These are phyloP conservation scores for Penicillium sumatraense DNA, from an alignment of 2,329 filamentous ascomycete genomes.

Conservation along the genomic window DNA sequence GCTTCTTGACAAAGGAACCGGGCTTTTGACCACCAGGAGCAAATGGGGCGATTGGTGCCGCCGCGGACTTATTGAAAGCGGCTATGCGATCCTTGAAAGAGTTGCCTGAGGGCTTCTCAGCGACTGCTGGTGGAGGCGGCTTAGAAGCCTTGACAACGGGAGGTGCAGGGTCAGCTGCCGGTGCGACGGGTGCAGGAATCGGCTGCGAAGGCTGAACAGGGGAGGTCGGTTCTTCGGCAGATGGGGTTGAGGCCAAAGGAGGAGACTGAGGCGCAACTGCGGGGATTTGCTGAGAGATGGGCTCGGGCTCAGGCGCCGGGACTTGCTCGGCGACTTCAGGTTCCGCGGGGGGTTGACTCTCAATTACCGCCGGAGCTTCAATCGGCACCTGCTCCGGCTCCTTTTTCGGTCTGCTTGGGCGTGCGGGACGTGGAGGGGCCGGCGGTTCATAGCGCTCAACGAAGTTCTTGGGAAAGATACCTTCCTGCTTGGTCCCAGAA, in stretches of 20 bases:
- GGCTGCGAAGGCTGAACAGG: constrained; percentile 31
- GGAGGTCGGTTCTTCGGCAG: constrained; percentile 30
- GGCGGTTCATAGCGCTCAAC: constrained; percentile 94
- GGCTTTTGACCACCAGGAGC: constrained; percentile 71
- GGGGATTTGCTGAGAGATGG: constrained; percentile 17
- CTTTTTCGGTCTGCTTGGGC: constrained; percentile 71
- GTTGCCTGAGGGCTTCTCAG: constrained; percentile 73
- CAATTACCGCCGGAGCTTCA: constrained; percentile 29
- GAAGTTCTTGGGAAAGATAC: constrained; percentile 95
- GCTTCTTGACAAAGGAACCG: constrained; percentile 87
- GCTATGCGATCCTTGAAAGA: constrained; percentile 96
- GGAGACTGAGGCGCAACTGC: constrained; percentile 28
- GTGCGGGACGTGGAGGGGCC: constrained; percentile 81
- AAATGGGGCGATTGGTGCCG: constrained; percentile 85
- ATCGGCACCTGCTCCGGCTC: constrained; percentile 51
- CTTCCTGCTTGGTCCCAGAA: constrained; percentile 73
- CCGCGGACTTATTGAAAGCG: constrained; percentile 90
- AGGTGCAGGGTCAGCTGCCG: constrained; percentile 32
- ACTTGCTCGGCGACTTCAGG: constrained; percentile 35
- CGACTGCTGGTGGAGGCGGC: constrained; percentile 66
- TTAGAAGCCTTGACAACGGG: constrained; percentile 52
- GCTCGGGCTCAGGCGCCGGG: constrained; percentile 27
- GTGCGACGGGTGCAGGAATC: constrained; percentile 29
- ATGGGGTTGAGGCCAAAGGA: constrained; percentile 26
- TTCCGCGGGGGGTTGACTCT: constrained; percentile 39